Conservation (phyloP, 1,284 basidiomycete genomes). For the Sporisorium scitamineum region DNA sequence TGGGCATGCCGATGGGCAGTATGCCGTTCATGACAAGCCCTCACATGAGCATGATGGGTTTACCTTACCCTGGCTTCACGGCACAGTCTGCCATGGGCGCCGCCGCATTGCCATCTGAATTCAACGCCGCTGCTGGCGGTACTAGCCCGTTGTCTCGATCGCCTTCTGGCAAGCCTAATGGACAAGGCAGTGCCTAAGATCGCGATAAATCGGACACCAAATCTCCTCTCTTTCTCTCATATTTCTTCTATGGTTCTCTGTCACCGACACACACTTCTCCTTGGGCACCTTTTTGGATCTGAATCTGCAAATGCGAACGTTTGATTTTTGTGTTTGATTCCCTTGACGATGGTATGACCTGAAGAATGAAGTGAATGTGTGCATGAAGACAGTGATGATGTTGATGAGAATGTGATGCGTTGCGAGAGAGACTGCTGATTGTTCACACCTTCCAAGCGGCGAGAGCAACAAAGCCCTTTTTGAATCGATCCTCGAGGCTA, state of each 20-base stretch:
- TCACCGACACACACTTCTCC: background rate
- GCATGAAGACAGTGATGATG: background rate
- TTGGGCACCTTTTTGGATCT: background rate
- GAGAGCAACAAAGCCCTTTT: conserved; percentile 45
- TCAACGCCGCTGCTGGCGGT: conserved; percentile 13
- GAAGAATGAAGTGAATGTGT: background rate
- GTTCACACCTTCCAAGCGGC: conserved; percentile 41
- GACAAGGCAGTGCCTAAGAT: conserved; percentile 19
- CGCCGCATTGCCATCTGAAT: conserved; percentile 25
- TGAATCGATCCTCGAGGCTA: conserved; percentile 43
- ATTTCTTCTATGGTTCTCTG: background rate
- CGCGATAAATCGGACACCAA: background rate
- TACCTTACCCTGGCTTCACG: conserved; percentile 49
- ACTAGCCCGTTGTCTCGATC: conserved; percentile 22
- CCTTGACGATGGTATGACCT: conserved; percentile 10
- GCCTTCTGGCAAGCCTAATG: conserved; percentile 35
- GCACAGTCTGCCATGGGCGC: conserved; percentile 22
- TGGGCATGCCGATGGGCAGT: conserved; percentile 47
- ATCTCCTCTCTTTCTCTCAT: background rate
- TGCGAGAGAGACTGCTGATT: background rate
- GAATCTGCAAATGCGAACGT: conserved; percentile 13
- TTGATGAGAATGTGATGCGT: background rate
- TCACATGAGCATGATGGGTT: conserved; percentile 59
- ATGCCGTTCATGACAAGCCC: conserved; percentile 53
- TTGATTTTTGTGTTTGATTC: background rate